Evolutionary conservation across 352 stramenopile species (phyloP), one percentile per base, ranked within the genome.

Genomic region (Globisporangium radiosum): DNA sequence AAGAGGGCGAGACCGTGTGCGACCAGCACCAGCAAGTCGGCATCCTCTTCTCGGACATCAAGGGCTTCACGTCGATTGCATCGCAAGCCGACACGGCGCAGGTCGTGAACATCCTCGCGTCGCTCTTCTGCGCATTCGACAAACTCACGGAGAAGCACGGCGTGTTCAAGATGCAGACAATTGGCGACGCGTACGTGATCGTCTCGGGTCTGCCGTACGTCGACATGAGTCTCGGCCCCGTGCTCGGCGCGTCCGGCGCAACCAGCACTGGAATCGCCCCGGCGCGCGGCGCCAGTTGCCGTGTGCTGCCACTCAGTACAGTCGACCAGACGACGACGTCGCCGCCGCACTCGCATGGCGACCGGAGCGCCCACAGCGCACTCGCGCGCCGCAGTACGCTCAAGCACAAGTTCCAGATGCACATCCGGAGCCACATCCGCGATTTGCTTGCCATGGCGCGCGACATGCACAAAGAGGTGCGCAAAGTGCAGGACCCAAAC

Each of bases 111-210:
- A 87, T 98, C 53, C 63, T 98, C 4, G 87, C 92, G 39, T 92
- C 88, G n/a, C 70, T 98, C 1, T 97, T 97, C 60, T 92, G 82
- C 45, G 81, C 82, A 10, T 97, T 97, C 49, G 90, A 98, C 65
- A 90, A 93, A 15, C 65, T 97, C n/a, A 93, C 85, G 0, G 81
- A 94, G 47, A 95, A 97, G 66, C 85, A 97, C 65, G 82, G 88
- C 40, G 87, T 97, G 39, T 96, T 96, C 57, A 98, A 97, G 68
- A 92, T 97, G 71, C 87, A 98, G 65, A 97, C 86, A 0, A 97
- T 97, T 39, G 89, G 91, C 11, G 92, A 98, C 69, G 88, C 88
- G n/a, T 97, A 96, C 66, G 84, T 98, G 58, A 96, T 92, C 44
- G 80, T 92, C 2, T 93, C 81, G 4, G 88, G 87, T 2, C 62